phyloP scores from a whole-genome alignment of 139 green algal species.

The Trebouxia sp. region DNA sequence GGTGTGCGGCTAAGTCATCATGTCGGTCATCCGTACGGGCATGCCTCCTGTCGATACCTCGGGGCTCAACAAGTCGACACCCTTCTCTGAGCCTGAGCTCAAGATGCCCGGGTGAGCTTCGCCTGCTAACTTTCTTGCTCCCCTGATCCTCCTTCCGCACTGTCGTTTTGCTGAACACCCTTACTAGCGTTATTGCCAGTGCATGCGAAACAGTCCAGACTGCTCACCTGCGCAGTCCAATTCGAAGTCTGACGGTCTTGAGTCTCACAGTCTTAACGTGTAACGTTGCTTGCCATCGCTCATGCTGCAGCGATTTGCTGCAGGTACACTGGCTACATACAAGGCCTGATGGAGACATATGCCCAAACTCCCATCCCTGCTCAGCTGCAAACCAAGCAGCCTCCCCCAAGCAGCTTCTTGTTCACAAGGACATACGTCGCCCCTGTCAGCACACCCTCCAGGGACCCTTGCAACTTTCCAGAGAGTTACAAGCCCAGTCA shows the following conservation, averaged over 20 bases:
- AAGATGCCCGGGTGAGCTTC: conserved; percentile 27
- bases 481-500: conserved; percentile 51
- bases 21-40: neutral
- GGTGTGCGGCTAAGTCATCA: too few relatives aligned
- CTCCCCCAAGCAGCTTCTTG: conserved; percentile 61
- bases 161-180: neutral
- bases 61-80: conserved; percentile 18
- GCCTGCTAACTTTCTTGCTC: too few relatives aligned
- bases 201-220: too few relatives aligned
- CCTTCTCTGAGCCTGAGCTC: conserved; percentile 13
- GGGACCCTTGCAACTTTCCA: conserved; percentile 66
- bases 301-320: neutral
- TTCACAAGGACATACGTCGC: conserved; percentile 50
- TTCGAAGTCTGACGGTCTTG: too few relatives aligned
- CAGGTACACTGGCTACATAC: conserved; percentile 77
- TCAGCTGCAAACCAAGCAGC: conserved; percentile 66
- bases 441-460: conserved; percentile 16
- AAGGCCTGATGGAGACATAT: conserved; percentile 64
- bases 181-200: neutral
- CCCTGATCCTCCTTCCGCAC: too few relatives aligned
- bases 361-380: conserved; percentile 72
- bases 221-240: too few relatives aligned
- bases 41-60: neutral
- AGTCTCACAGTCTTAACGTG: too few relatives aligned
- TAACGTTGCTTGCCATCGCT: too few relatives aligned